A percentile compares a stretch with the other conserved stretches of the same genome.
Evolutionary conservation across 768 basidiomycete species (phyloP).

Genomic region (Termitomyces titanicus): DNA sequence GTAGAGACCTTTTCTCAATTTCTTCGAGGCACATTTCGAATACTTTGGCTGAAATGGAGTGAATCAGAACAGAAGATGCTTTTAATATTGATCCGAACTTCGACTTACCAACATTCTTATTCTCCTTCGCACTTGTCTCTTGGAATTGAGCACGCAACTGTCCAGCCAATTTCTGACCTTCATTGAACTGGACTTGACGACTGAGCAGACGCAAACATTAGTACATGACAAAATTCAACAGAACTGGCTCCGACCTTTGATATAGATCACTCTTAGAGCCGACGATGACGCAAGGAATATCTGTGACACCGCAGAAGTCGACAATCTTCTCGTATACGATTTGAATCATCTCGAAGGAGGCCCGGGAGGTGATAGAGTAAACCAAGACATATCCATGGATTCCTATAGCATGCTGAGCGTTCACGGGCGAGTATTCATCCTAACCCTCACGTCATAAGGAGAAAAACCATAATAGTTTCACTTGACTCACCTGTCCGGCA

Average conservation of each 20-base stretch:
- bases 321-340: slow-evolving; percentile 96
- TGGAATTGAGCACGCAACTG: slow-evolving; percentile 74
- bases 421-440: slow-evolving; percentile 96
- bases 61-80: neutral
- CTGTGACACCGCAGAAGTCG: slow-evolving; percentile 81
- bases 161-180: slow-evolving; percentile 73
- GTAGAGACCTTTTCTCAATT: slow-evolving; percentile 70
- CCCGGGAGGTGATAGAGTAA: slow-evolving; percentile 86
- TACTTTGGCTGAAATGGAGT: slow-evolving; percentile 55
- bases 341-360: slow-evolving; percentile 93
- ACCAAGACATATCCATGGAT: slow-evolving; percentile 97
- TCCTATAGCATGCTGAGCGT: slow-evolving; percentile 91
- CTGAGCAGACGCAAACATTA: slow-evolving; percentile 23
- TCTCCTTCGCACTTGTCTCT: slow-evolving; percentile 86
- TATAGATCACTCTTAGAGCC: slow-evolving; percentile 88
- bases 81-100: neutral
- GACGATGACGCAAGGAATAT: slow-evolving; percentile 91
- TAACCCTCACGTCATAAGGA: slow-evolving; percentile 21
- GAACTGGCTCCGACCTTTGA: slow-evolving; percentile 50
- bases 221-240: slow-evolving; percentile 15
- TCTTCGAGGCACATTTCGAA: slow-evolving; percentile 83
- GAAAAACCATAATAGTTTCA: neutral
- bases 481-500: slow-evolving; percentile 79
- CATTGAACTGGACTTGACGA: slow-evolving; percentile 72
- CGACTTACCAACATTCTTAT: slow-evolving; percentile 82